Conservation (phyloP, 1,284 basidiomycete species). For the Cerrena zonata region DNA sequence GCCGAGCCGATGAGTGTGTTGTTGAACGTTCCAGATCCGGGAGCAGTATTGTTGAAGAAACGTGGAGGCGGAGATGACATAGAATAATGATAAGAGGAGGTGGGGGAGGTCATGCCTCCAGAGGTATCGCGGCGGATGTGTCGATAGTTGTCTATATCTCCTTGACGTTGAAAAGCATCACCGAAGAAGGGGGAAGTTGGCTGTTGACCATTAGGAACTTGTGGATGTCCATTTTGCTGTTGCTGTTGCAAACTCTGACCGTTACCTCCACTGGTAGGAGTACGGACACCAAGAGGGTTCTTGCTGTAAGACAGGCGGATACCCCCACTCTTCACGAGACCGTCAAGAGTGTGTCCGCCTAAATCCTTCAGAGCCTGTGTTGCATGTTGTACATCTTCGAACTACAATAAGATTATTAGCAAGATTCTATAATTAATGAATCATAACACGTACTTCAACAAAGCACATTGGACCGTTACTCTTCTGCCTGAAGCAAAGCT, state of each 20-base stretch:
- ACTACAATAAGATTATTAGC: conserved; percentile 44
- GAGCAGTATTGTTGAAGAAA: conserved; percentile 29
- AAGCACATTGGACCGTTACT: conserved; percentile 97
- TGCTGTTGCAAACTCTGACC: conserved; percentile 50
- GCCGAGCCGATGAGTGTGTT: conserved; percentile 24
- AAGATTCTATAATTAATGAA: conserved; percentile 1
- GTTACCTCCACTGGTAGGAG: conserved; percentile 57
- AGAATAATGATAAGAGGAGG: conserved; percentile 42
- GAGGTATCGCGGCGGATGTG: conserved; percentile 33
- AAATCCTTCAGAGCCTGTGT: conserved; percentile 82
- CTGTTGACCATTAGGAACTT: conserved; percentile 20
- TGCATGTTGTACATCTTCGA: conserved; percentile 83
- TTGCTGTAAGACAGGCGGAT: conserved; percentile 95
- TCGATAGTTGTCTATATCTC: conserved; percentile 30
- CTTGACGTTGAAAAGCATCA: conserved; percentile 36
- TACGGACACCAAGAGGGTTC: conserved; percentile 84
- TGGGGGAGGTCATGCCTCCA: conserved; percentile 35
- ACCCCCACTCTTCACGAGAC: conserved; percentile 88
- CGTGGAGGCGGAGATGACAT: conserved; percentile 52
- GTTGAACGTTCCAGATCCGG: conserved; percentile 34
- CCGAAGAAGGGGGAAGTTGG: conserved; percentile 23
- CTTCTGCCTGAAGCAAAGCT: conserved; percentile 92
- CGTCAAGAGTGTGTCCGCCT: conserved; percentile 86
- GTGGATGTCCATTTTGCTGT: conserved; percentile 32
- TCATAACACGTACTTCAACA: conserved; percentile 62